phyloP scores from a whole-genome alignment of 73 alveolate genomes.

The Symbiodinium pilosum region DNA sequence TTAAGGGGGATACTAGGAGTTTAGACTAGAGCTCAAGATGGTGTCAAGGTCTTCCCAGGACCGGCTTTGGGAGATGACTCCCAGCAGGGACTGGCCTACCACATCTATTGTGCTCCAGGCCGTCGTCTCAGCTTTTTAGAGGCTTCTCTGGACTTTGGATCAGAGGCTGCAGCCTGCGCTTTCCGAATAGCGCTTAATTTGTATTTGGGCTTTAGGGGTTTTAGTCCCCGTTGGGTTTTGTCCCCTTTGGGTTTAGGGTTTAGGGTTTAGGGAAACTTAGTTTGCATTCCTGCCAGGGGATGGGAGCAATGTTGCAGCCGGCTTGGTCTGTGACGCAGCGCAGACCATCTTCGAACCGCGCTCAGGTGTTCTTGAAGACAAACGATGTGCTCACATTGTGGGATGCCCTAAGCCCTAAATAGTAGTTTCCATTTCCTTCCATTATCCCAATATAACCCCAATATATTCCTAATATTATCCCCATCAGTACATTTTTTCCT shows the following conservation, averaged over 20 bases:
- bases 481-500: too few species aligned
- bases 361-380: too few species aligned
- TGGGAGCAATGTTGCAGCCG: slow-evolving; percentile 36
- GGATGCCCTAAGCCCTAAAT: too few species aligned
- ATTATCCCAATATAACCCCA: neutral
- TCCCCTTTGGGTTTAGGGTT: neutral
- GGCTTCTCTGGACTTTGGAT: too few species aligned
- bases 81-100: slow-evolving; percentile 52
- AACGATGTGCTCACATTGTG: too few species aligned
- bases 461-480: too few species aligned
- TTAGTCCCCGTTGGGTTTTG: neutral
- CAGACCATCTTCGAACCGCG: slow-evolving; percentile 31
- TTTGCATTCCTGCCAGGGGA: neutral
- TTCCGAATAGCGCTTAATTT: too few species aligned
- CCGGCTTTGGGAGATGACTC: slow-evolving; percentile 48
- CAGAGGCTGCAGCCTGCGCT: too few species aligned
- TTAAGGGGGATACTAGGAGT: too few species aligned
- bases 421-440: too few species aligned
- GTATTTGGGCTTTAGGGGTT: neutral
- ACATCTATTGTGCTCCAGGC: slow-evolving; percentile 88
- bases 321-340: slow-evolving; percentile 61
- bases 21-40: neutral
- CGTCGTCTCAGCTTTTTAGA: too few species aligned
- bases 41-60: slow-evolving; percentile 49
- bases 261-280: too few species aligned